A percentile compares a stretch with the other conserved stretches of the same genome.
Conservation (phyloP, 2,329 filamentous ascomycete genomes). For the Calonectria pteridis region DNA sequence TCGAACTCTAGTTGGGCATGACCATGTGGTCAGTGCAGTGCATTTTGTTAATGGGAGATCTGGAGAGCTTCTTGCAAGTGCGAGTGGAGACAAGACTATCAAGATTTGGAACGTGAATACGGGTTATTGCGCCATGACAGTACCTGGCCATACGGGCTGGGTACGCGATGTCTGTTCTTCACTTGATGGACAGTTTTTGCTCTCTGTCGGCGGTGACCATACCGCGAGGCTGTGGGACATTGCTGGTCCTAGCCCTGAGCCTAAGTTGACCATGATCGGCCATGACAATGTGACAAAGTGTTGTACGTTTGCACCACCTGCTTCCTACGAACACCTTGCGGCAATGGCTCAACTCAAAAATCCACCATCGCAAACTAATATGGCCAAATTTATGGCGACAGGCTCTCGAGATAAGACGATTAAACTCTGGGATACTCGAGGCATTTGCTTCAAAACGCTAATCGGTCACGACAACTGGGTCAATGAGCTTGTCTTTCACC, state of each 20-base stretch:
- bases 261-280: slow-evolving; percentile 83
- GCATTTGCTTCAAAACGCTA: slow-evolving; percentile 86
- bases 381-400: slow-evolving; percentile 90
- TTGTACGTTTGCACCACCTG: slow-evolving; percentile 84
- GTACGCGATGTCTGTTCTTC: slow-evolving; percentile 90
- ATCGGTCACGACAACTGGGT: slow-evolving; percentile 96
- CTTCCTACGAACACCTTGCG: slow-evolving; percentile 81
- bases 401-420: slow-evolving; percentile 93
- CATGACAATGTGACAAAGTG: slow-evolving; percentile 91
- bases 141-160: slow-evolving; percentile 88
- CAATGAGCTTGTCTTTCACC: slow-evolving; percentile 86
- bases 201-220: slow-evolving; percentile 87
- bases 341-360: slow-evolving; percentile 86
- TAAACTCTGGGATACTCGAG: slow-evolving; percentile 87
- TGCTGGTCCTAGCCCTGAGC: slow-evolving; percentile 72
- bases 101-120: slow-evolving; percentile 94
- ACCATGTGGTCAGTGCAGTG: slow-evolving; percentile 90
- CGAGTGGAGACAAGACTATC: slow-evolving; percentile 86
- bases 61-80: slow-evolving; percentile 87
- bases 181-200: slow-evolving; percentile 82
- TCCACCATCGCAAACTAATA: slow-evolving; percentile 77
- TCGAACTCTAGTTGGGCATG: slow-evolving; percentile 88
- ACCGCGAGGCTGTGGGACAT: slow-evolving; percentile 89
- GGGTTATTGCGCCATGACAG: slow-evolving; percentile 91
- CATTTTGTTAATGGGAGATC: slow-evolving; percentile 83